Evolutionary conservation across 768 basidiomycete species (phyloP).

Genomic region (Suillus spraguei): DNA sequence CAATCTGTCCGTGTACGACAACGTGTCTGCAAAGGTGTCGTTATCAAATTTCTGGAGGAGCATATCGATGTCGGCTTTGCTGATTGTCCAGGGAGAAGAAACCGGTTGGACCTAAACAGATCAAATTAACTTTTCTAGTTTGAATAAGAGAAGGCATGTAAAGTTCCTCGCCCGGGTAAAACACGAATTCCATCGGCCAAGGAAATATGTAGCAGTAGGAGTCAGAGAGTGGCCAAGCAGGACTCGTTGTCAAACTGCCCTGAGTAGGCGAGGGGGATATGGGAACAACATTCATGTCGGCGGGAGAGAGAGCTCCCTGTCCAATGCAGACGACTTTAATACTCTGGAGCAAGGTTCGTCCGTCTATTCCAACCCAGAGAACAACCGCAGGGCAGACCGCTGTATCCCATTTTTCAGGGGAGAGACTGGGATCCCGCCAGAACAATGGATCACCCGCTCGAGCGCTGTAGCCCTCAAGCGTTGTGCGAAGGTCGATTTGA

Average conservation of each 20-base stretch:
- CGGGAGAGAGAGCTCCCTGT: neutral
- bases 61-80: neutral
- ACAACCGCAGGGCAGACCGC: neutral
- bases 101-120: neutral
- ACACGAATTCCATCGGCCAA: neutral
- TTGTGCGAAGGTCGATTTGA: neutral
- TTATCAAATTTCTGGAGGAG: neutral
- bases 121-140: neutral
- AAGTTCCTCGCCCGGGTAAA: slow-evolving; percentile 1
- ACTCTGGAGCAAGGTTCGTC: neutral
- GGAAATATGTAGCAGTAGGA: neutral
- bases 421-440: neutral
- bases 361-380: neutral
- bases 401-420: neutral
- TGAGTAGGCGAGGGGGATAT: neutral
- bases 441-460: neutral
- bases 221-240: neutral
- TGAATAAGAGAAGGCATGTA: neutral
- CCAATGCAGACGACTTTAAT: neutral
- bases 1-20: neutral
- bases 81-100: neutral
- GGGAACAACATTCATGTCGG: neutral
- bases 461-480: neutral
- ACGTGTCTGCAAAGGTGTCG: neutral
- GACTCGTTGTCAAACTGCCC: neutral